Evolutionary conservation across 441 rosid genomes (phyloP), one percentile per base, ranked within the genome.

Genomic region (Heliophila coronopifolia): DNA sequence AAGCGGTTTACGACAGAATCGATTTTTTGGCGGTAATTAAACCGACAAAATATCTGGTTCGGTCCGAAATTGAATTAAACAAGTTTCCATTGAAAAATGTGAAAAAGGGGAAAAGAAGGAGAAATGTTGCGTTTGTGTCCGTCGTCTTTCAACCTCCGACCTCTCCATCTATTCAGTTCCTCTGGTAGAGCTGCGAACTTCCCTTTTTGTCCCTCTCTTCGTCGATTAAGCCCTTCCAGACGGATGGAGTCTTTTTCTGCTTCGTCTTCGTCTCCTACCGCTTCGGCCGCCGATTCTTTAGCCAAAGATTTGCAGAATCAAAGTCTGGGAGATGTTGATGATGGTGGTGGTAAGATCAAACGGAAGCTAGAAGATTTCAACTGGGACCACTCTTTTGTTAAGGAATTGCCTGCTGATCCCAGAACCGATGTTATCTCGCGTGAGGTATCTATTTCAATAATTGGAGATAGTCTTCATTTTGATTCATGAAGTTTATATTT

Each of bases 311-410:
- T 87, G 60, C 74, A 74, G 73, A 78, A 72, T 53, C 96, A 79
- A 65, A 76, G 68, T 61, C 60, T 87, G 9, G 77, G 47, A 16
- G 54, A 19, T 11, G 59, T 44, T 53, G 72, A 55, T 50, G 68
- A 54, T 37, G 31, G 20, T 18, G 40, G 10, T 37, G n/a, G n/a
- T n/a, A 38, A 23, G 16, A 32, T 56, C 25, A 67, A 38, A 39
- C 32, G 66, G 60, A 71, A 32, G 39, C 81, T 92, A 14, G 86
- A 92, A 53, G 95, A 83, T 67, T 87, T 85, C 45, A 76, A 76
- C 33, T 92, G 97, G 97, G 92, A 92, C 61, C 72, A 88, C 59
- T 92, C 99, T 3, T 88, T 92, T 60, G 86, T 88, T 47, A 62
- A 75, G 50, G 95, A 72, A 37, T 47, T 92, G 72, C 99, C 99